These are phyloP conservation scores for Glomus cerebriforme DNA, from an alignment of 192 early-diverging fungal genomes.

Conservation along the genomic window DNA sequence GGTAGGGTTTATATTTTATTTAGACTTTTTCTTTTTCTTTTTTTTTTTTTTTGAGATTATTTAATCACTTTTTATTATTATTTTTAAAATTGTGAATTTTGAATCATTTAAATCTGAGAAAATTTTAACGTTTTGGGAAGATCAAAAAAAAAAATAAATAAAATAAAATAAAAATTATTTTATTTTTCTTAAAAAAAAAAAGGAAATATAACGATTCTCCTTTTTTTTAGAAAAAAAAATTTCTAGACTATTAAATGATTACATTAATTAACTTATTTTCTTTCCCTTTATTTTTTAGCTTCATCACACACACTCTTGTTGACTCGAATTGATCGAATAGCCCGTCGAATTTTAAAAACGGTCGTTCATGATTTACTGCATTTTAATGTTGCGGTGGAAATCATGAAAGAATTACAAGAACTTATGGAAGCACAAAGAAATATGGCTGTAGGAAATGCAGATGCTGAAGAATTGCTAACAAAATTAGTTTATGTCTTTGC, in stretches of 20 bases:
- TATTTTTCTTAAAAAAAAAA: no score
- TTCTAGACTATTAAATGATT: not conserved
- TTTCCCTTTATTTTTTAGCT: conserved; percentile 24
- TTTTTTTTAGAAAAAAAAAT: no score
- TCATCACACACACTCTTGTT: conserved; percentile 58
- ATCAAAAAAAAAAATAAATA: not conserved
- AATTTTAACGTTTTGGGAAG: not conserved
- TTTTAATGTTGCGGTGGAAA: conserved; percentile 52
- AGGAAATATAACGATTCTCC: no score
- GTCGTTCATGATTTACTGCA: conserved; percentile 51
- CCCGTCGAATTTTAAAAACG: conserved; percentile 55
- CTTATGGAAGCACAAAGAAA: conserved; percentile 60
- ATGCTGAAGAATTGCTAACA: conserved; percentile 61
- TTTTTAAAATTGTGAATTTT: not conserved
- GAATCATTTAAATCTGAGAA: not conserved
- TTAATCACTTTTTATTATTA: not conserved
- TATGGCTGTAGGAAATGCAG: conserved; percentile 60
- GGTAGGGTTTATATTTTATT: not conserved
- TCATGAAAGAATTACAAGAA: conserved; percentile 65
- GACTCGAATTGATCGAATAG: conserved; percentile 55
- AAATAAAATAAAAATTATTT: no score
- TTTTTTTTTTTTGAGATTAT: not conserved
- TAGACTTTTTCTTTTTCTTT: no score
- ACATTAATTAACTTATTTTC: not conserved
- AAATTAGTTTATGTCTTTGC: conserved; percentile 62